Conservation (phyloP, 1,284 basidiomycete genomes). For the Sanguinoderma infundibulare region DNA sequence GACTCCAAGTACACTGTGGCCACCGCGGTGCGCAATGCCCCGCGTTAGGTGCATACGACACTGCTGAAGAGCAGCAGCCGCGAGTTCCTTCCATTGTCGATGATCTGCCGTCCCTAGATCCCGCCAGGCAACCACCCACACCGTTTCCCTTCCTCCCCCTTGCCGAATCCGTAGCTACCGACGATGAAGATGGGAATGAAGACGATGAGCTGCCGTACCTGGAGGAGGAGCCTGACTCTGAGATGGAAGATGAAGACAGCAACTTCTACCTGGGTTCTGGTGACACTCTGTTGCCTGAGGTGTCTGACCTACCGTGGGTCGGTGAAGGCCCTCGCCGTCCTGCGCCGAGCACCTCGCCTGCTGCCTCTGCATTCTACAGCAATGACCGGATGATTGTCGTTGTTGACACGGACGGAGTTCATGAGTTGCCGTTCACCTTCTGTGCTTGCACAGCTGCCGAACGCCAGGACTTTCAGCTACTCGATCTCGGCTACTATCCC, state of each 20-base stretch:
- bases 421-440: conserved; percentile 4
- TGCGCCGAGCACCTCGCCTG: too few species aligned
- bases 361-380: too few species aligned
- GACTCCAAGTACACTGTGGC: neutral
- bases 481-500: conserved; percentile 1
- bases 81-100: neutral
- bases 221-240: neutral
- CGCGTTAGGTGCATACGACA: neutral
- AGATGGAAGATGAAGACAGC: neutral
- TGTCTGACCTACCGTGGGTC: neutral
- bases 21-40: neutral
- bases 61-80: neutral
- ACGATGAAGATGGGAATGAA: neutral
- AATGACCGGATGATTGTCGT: conserved; percentile 7
- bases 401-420: conserved; percentile 13
- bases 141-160: too few species aligned
- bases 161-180: too few species aligned
- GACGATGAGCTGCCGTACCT: neutral
- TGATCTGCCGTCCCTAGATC: neutral
- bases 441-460: neutral
- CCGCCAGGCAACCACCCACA: too few species aligned
- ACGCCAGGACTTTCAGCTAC: conserved; percentile 3
- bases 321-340: neutral
- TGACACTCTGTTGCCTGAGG: neutral
- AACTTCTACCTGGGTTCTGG: neutral